Evolutionary conservation across 73 alveolate species (phyloP).

Genomic region (Tetrahymena malaccensis): DNA sequence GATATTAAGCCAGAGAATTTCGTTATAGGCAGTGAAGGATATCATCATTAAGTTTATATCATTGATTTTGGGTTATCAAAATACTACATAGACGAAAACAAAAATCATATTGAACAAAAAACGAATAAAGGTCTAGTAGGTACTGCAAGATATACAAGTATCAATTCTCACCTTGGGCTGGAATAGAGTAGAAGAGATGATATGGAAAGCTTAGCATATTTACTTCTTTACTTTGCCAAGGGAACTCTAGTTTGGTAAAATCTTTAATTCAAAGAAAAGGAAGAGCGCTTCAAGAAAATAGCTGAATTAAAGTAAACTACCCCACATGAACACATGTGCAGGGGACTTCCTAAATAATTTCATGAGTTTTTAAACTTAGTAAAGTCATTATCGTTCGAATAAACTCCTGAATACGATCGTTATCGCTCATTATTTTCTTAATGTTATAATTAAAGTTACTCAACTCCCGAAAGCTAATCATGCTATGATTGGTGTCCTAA

Average conservation of each 20-base stretch:
- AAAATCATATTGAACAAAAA: slow-evolving; percentile 60
- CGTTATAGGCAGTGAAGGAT: slow-evolving; percentile 35
- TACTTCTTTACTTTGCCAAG: slow-evolving; percentile 71
- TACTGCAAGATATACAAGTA: slow-evolving; percentile 71
- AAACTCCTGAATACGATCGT: slow-evolving; percentile 74
- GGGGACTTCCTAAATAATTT: slow-evolving; percentile 79
- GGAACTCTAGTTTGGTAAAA: slow-evolving; percentile 89
- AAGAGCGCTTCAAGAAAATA: slow-evolving; percentile 72
- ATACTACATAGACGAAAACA: slow-evolving; percentile 48
- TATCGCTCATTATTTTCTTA: neutral
- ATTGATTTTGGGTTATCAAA: slow-evolving; percentile 78
- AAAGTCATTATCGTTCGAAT: slow-evolving; percentile 71
- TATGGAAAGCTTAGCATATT: slow-evolving; percentile 76
- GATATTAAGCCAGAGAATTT: slow-evolving; percentile 74
- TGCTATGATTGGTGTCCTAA: neutral
- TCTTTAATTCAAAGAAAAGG: slow-evolving; percentile 66
- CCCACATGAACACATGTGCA: slow-evolving; percentile 65
- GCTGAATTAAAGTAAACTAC: slow-evolving; percentile 66
- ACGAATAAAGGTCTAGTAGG: slow-evolving; percentile 60
- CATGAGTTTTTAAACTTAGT: slow-evolving; percentile 63
- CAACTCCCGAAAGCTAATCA: neutral
- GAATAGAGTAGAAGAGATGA: slow-evolving; percentile 85
- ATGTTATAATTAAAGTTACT: neutral
- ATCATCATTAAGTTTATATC: slow-evolving; percentile 24
- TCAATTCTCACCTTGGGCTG: slow-evolving; percentile 62